phyloP scores from a whole-genome alignment of 116 monocot genomes.

The Posidonia oceanica region DNA sequence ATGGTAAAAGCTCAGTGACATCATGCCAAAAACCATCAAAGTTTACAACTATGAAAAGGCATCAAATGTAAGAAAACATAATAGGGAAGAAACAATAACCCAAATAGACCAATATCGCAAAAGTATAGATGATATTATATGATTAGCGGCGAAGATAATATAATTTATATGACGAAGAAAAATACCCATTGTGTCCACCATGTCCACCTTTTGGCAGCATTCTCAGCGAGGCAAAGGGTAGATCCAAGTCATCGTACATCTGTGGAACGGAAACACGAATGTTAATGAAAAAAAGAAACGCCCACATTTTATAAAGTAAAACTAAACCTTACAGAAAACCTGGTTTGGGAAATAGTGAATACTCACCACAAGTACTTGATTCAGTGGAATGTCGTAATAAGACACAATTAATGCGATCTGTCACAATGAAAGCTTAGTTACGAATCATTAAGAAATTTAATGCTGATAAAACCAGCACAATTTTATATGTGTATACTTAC shows the following conservation, averaged over 20 bases:
- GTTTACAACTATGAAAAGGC: no score
- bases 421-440: no score
- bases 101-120: no score
- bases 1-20: no score
- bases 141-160: no score
- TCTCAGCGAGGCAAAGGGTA: conserved; percentile 84
- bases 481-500: no score
- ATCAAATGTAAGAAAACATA: no score
- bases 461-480: no score
- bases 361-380: conserved; percentile 81
- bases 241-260: conserved; percentile 97
- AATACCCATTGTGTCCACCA: conserved; percentile 99
- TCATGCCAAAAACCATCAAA: no score
- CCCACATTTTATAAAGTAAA: not conserved
- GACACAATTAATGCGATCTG: conserved; percentile 79
- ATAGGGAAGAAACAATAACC: no score
- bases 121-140: no score
- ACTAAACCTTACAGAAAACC: not conserved
- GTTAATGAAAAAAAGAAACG: not conserved
- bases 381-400: conserved; percentile 75
- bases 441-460: no score
- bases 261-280: conserved; percentile 15
- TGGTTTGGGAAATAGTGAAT: not conserved
- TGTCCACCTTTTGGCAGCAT: conserved; percentile 96
- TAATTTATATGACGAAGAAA: not conserved